A percentile compares a stretch with the other conserved stretches of the same genome.
Conservation (phyloP, 192 early-diverging fungal species). For the Coemansia sp. region DNA sequence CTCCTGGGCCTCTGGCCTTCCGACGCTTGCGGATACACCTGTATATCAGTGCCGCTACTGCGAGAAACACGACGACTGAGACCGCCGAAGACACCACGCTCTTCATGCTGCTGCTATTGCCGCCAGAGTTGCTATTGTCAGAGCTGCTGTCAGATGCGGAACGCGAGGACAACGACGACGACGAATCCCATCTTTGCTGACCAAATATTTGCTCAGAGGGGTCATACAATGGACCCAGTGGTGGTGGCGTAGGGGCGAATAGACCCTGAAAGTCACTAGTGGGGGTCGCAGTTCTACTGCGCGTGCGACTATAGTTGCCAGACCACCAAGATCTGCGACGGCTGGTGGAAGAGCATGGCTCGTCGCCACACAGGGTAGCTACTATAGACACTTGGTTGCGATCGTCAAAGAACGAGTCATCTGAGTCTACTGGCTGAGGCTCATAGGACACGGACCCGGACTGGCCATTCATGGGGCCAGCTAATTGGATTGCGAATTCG, state of each 20-base stretch:
- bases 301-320: not conserved
- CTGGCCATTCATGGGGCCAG: not conserved
- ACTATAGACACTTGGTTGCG: not conserved
- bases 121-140: not conserved
- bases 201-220: too few species aligned
- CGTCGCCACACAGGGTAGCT: not conserved
- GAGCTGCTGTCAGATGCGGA: not conserved
- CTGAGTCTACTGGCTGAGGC: too few species aligned
- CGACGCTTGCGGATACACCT: slow-evolving; percentile 1
- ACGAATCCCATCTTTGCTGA: too few species aligned
- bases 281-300: too few species aligned
- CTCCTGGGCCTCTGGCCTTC: not conserved
- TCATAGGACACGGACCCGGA: not conserved
- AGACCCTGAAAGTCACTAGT: not conserved
- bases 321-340: not conserved
- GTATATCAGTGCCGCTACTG: not conserved
- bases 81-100: not conserved
- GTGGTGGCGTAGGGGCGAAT: too few species aligned
- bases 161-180: too few species aligned
- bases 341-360: not conserved
- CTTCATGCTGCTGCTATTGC: not conserved
- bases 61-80: not conserved
- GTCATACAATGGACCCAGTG: too few species aligned
- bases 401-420: too few species aligned
- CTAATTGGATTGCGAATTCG: not conserved